These are phyloP conservation scores for Leccinum proliferum DNA, from an alignment of 1,284 basidiomycete genomes.

Conservation along the genomic window DNA sequence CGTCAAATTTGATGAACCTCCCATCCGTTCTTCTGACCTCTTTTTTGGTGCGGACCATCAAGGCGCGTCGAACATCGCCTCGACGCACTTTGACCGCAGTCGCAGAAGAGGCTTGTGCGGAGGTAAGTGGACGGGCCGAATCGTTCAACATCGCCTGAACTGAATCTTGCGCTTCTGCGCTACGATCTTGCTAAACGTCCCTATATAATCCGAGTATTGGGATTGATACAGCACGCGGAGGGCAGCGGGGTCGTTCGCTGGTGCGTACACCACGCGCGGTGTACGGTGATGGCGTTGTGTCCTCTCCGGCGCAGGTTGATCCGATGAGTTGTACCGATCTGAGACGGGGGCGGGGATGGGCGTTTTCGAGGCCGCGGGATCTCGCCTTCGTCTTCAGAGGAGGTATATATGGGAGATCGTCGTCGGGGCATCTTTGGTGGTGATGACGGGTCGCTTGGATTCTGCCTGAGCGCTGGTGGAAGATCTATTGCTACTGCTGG, in stretches of 20 bases:
- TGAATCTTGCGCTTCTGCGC: slow-evolving; percentile 44
- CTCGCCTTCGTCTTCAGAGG: slow-evolving; percentile 54
- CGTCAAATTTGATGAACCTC: slow-evolving; percentile 87
- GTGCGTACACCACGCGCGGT: slow-evolving; percentile 27
- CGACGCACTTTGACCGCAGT: slow-evolving; percentile 81
- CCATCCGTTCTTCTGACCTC: slow-evolving; percentile 83
- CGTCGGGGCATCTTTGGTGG: slow-evolving; percentile 38
- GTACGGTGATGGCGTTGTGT: slow-evolving; percentile 20
- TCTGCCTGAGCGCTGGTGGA: slow-evolving; percentile 25
- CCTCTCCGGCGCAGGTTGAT: slow-evolving; percentile 17
- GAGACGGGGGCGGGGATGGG: slow-evolving; percentile 23
- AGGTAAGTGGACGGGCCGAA: slow-evolving; percentile 41
- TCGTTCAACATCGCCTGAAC: slow-evolving; percentile 28
- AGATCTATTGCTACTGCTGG: slow-evolving; percentile 19
- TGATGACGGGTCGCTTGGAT: slow-evolving; percentile 37
- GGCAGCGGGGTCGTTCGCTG: slow-evolving; percentile 42
- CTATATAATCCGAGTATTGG: slow-evolving; percentile 47
- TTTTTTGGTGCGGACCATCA: slow-evolving; percentile 92
- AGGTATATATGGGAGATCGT: slow-evolving; percentile 51
- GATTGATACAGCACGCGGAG: slow-evolving; percentile 48
- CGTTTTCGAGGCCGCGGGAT: slow-evolving; percentile 23
- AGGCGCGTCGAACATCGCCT: slow-evolving; percentile 92
- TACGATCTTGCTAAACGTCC: slow-evolving; percentile 39
- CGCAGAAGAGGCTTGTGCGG: slow-evolving; percentile 53
- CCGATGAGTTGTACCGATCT: slow-evolving; percentile 27